These are phyloP conservation scores for Arabidopsis suecica DNA, from an alignment of 345 rosid genomes.

Conservation along the genomic window DNA sequence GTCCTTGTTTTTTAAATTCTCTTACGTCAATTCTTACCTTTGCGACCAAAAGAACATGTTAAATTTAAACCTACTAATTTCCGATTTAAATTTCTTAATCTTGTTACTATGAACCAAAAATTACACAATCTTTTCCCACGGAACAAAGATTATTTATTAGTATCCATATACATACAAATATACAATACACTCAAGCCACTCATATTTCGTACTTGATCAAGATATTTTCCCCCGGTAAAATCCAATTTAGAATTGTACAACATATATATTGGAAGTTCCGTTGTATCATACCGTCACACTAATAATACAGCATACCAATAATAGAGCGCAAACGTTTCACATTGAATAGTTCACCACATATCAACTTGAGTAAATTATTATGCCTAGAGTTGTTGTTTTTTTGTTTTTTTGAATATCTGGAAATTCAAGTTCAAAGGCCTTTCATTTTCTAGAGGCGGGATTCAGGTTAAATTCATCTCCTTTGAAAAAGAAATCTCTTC, in stretches of 20 bases:
- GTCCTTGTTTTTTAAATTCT: not conserved
- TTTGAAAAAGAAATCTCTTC: too few species aligned
- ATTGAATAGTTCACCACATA: not conserved
- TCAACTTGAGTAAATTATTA: not conserved
- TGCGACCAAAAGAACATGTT: not conserved
- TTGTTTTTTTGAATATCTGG: too few species aligned
- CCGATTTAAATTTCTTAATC: not conserved
- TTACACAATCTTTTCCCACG: not conserved
- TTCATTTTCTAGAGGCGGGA: too few species aligned
- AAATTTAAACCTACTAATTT: not conserved
- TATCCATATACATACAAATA: not conserved
- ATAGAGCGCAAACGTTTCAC: not conserved
- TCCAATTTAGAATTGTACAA: not conserved
- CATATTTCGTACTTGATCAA: not conserved
- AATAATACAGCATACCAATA: not conserved
- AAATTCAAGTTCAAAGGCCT: too few species aligned
- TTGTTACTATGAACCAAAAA: not conserved
- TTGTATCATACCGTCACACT: not conserved
- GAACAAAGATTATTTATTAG: not conserved
- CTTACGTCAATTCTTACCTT: not conserved
- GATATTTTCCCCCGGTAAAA: not conserved
- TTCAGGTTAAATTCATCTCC: too few species aligned
- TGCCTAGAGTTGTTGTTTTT: too few species aligned
- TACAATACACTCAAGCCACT: not conserved
- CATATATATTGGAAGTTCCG: not conserved